Evolutionary conservation across 768 basidiomycete species (phyloP).

Genomic region (Phanerochaete carnosa): DNA sequence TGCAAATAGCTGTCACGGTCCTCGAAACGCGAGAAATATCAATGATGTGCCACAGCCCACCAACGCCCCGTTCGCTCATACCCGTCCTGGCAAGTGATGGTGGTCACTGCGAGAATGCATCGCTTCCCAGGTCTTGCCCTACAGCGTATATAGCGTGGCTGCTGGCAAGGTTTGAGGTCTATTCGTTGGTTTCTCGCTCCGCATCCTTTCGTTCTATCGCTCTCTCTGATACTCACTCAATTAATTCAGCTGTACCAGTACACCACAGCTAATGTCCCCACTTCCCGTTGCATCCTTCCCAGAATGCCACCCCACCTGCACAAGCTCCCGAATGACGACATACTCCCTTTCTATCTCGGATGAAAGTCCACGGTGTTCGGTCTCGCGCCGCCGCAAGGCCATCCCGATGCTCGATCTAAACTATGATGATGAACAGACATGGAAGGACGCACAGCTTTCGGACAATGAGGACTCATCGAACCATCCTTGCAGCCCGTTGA

Average conservation of each 20-base stretch:
- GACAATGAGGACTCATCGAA: not conserved
- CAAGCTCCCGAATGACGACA: not conserved
- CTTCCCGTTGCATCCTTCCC: constrained; percentile 6
- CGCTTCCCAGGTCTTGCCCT: not conserved
- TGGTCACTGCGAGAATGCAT: no score
- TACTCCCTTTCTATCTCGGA: no score
- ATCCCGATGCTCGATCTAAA: not conserved
- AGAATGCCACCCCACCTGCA: not conserved
- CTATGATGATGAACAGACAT: not conserved
- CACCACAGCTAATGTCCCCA: not conserved
- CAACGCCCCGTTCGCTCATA: no score
- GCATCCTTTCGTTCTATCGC: not conserved
- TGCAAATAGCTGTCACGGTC: no score
- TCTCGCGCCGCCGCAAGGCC: not conserved
- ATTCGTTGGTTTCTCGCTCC: not conserved
- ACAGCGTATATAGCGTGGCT: not conserved
- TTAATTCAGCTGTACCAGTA: not conserved
- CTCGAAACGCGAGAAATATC: not conserved
- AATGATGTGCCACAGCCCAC: not conserved
- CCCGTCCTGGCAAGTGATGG: no score
- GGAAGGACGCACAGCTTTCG: not conserved
- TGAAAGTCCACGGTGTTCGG: no score
- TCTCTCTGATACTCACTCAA: not conserved
- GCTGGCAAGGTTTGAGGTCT: not conserved
- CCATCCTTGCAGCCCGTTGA: constrained; percentile 1